Conservation (phyloP, 2,329 filamentous ascomycete genomes). For the Orbilia brochopaga region DNA sequence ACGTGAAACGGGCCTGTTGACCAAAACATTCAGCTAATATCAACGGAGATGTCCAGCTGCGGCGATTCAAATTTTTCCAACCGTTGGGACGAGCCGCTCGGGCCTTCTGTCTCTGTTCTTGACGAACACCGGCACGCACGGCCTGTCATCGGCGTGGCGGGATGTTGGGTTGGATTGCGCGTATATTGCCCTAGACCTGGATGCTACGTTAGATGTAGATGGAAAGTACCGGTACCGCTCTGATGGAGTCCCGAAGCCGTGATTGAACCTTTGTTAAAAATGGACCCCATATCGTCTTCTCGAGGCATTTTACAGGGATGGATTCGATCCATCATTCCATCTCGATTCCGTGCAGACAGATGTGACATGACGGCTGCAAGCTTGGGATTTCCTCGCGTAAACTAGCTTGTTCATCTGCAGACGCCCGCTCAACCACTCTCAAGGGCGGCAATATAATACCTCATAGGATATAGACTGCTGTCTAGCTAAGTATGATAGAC, state of each 20-base stretch:
- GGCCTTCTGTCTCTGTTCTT: not conserved
- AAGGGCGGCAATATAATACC: not conserved
- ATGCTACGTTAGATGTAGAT: not conserved
- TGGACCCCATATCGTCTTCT: constrained; percentile 13
- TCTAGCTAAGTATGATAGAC: not conserved
- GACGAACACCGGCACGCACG: not conserved
- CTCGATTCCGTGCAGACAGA: not conserved
- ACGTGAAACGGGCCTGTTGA: too few relatives aligned
- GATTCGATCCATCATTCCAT: not conserved
- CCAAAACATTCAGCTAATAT: too few relatives aligned
- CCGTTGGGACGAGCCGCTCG: constrained; percentile 2
- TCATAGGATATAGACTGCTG: not conserved
- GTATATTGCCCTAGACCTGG: not conserved
- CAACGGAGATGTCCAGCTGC: not conserved
- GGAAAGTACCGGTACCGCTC: constrained; percentile 43
- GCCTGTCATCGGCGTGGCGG: constrained; percentile 6
- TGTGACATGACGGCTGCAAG: too few relatives aligned
- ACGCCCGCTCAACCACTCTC: not conserved
- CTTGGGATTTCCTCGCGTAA: too few relatives aligned
- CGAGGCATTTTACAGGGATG: not conserved
- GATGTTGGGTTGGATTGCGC: not conserved
- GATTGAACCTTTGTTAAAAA: constrained; percentile 25
- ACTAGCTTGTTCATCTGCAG: not conserved
- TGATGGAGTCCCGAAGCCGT: constrained; percentile 13
- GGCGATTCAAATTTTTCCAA: not conserved